Base-by-base conservation (phyloP, 345 rosid genomes). In the Salix arbutifolia region DNA sequence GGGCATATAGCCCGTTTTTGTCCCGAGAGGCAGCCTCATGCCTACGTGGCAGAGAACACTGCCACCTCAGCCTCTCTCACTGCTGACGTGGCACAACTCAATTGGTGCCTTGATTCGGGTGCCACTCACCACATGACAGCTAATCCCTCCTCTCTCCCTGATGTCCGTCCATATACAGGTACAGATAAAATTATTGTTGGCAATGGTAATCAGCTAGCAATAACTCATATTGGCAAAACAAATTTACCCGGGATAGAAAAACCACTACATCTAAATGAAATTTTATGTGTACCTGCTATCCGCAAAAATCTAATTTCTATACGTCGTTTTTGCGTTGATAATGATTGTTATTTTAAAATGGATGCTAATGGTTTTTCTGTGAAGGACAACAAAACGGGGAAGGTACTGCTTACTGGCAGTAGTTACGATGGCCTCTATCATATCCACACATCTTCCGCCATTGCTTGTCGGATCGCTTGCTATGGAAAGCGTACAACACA, bases 231-330 rank as follows among this genome's bases (percentile, higher is more conserved):
- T 52, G 58, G 23, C 56, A 52, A 52, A 1, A 52, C 3, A 6
- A 0, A 52, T 1, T 19, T 19, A n/a, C 18, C 3, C 0, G 3
- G 4, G 23, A 0, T 52, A n/a, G 3, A 52, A 0, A 52, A 19
- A 6, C 18, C 58, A 6, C 6, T 52, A 52, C 2, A 52, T 52
- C 3, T 53, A 19, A 53, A 53, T 53, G 25, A 53, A 19, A 1
- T 53, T 53, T 7, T 19, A 0, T 52, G 12, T 7, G 25, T 53
- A 23, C 25, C 25, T 53, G 1, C 4, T 53, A 52, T 19, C 1
- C 0, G 0, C 0, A 53, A 21, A 53, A 53, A 2, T 1, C 2
- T 21, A 4, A 21, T 53, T 0, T 53, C 0, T 53, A 53, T 53
- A 0, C 0, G 1, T 53, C 11, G 0, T 8, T 53, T 53, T 53